Percentiles rank a stretch among this genome's conserved stretches.
Evolutionary conservation across 371 early-diverging fungal genomes (phyloP).

Genomic region (Actinomortierella ambigua): DNA sequence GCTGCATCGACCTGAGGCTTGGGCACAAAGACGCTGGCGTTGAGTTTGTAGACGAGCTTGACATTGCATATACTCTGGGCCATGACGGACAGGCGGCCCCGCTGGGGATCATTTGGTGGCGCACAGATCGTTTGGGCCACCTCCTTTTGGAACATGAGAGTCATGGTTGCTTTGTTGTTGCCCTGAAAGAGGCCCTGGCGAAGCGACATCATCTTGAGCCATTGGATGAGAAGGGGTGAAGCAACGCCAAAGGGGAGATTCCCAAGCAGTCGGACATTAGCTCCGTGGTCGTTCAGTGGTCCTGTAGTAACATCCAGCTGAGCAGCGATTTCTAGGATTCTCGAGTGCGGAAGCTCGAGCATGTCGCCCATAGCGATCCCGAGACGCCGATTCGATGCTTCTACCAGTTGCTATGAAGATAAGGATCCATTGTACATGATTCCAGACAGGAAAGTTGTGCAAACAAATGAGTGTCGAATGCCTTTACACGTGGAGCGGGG

Average conservation of each 20-base stretch:
- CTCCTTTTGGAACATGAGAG: constrained; percentile 89
- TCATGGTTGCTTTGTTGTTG: constrained; percentile 61
- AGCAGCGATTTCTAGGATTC: constrained; percentile 42
- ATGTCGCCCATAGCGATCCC: constrained; percentile 72
- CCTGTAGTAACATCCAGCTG: too few relatives aligned
- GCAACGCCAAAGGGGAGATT: constrained; percentile 85
- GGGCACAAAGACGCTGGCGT: constrained; percentile 72
- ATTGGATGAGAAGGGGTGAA: constrained; percentile 74
- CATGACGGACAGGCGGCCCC: constrained; percentile 78
- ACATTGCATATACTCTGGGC: constrained; percentile 75
- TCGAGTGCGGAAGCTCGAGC: constrained; percentile 58
- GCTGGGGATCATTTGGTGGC: constrained; percentile 51
- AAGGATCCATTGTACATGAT: neutral
- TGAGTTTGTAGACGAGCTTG: constrained; percentile 65
- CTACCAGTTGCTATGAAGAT: constrained; percentile 72
- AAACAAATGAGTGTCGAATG: neutral
- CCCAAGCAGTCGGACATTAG: constrained; percentile 66
- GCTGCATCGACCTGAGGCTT: constrained; percentile 79
- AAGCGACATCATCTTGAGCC: constrained; percentile 66
- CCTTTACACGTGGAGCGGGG: neutral
- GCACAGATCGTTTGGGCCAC: constrained; percentile 79
- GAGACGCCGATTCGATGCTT: constrained; percentile 57
- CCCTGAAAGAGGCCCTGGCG: constrained; percentile 66
- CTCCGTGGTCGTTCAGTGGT: constrained; percentile 6
- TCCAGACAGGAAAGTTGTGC: neutral